Evolutionary conservation across 371 early-diverging fungal genomes (phyloP), one percentile per base, ranked within the genome.

Genomic region (Amoeboaphelidium protococcarum): DNA sequence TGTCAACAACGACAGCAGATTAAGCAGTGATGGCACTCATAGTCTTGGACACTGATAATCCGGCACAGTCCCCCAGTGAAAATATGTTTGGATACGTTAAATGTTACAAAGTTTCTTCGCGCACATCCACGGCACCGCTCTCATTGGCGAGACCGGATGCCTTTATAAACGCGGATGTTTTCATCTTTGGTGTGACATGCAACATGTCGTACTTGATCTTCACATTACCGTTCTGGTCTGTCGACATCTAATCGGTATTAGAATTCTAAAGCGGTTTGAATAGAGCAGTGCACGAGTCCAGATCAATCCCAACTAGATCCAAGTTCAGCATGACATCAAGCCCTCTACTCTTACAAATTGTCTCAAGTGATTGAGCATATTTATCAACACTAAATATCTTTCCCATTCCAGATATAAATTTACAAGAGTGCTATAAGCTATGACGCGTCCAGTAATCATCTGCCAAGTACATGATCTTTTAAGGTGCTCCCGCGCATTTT

Each of bases 341-440:
- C 47, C 63, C 57, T 45, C 85, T 80, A 27, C 67, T 65, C 37
- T 76, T 66, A 44, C 74, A 74, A 40, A 86, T 61, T 24, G 63
- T 60, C 45, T 65, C 63, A 49, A 86, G 67, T 25, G 68, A 70
- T 26, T 63, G 58, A 47, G 77, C 87, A 54, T 82, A 86, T 58
- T 86, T 76, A 61, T 82, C 82, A 41, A 82, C 67, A 49, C 79
- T 77, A 58, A 86, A 86, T 55, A 86, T 82, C 64, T 82, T 83
- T 47, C 73, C 81, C 42, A 72, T 55, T 22, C 75, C 78, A 3
- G 80, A 56, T 76, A 73, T 62, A 80, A 85, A 45, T 62, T 64
- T 45, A 86, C 69, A 12, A 67, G 62, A 45, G 78, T 61, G 56
- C 75, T 68, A 49, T 71, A 63, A 63, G 40, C 31, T 44, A 41